phyloP scores from a whole-genome alignment of 2,329 filamentous ascomycete species.

The Penicillium verrucosum region DNA sequence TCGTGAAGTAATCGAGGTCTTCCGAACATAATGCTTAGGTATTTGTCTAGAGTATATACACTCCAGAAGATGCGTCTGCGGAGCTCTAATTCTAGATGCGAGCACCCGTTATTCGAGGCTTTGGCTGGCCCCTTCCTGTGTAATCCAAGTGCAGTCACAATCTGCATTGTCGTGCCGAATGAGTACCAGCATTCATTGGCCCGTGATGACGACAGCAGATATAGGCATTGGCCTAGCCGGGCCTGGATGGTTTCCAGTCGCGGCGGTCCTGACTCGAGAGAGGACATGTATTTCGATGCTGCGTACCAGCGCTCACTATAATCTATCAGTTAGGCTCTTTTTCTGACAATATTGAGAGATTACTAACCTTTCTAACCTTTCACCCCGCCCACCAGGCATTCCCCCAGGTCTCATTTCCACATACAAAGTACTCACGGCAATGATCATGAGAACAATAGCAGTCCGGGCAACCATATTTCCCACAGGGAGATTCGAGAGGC shows the following conservation, averaged over 20 bases:
- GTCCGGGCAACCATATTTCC: conserved; percentile 46
- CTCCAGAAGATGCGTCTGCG: conserved; percentile 61
- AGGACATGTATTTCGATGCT: conserved; percentile 37
- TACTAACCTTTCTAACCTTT: conserved; percentile 25
- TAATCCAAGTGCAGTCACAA: conserved; percentile 48
- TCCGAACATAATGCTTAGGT: conserved; percentile 61
- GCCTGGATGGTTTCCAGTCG: conserved; percentile 58
- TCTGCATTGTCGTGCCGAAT: conserved; percentile 56
- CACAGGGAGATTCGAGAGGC: conserved; percentile 37
- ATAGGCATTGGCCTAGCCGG: conserved; percentile 56
- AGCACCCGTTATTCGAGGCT: conserved; percentile 27
- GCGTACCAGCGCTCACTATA: conserved; percentile 39
- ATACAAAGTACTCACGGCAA: conserved; percentile 49
- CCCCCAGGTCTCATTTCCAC: conserved; percentile 41
- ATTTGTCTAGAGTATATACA: conserved; percentile 61
- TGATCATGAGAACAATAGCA: conserved; percentile 49
- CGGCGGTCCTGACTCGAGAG: conserved; percentile 52
- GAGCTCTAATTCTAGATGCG: conserved; percentile 48
- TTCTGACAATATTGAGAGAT: not conserved
- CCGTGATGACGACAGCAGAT: conserved; percentile 57
- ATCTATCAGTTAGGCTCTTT: not conserved
- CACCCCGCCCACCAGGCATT: conserved; percentile 22
- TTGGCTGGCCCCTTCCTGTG: conserved; percentile 35
- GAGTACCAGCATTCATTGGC: conserved; percentile 61
- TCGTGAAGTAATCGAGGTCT: conserved; percentile 60